A percentile compares a stretch with the other conserved stretches of the same genome.
These are phyloP conservation scores for Paracorniculantispora psalliotae DNA, from an alignment of 2,329 filamentous ascomycete genomes.

Conservation along the genomic window DNA sequence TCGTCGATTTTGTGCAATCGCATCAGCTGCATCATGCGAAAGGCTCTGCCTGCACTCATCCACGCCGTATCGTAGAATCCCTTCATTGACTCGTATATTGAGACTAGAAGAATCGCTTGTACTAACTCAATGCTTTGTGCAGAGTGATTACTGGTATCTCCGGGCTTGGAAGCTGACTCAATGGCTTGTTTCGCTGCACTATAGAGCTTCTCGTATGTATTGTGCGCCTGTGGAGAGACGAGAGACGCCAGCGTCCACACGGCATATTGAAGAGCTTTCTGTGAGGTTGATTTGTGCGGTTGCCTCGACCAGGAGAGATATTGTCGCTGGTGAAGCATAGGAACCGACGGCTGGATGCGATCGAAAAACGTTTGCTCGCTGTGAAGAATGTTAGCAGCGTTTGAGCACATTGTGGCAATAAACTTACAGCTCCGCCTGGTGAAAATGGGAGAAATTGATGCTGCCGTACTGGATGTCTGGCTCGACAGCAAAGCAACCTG, in stretches of 20 bases:
- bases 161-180: constrained; percentile 8
- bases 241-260: constrained; percentile 33
- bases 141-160: background rate
- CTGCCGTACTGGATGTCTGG: background rate
- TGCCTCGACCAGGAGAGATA: constrained; percentile 16
- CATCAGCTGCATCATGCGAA: constrained; percentile 32
- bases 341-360: constrained; percentile 17
- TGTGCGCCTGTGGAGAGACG: constrained; percentile 26
- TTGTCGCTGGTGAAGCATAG: constrained; percentile 17
- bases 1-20: constrained; percentile 31
- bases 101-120: constrained; percentile 33
- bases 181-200: constrained; percentile 12
- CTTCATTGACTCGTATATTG: constrained; percentile 32
- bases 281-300: background rate
- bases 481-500: background rate
- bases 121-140: constrained; percentile 24
- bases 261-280: constrained; percentile 27
- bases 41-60: constrained; percentile 32
- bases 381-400: background rate
- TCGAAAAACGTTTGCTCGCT: constrained; percentile 21
- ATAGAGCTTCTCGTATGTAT: constrained; percentile 14
- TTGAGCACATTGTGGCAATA: background rate
- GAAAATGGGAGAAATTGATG: background rate
- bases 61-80: constrained; percentile 28
- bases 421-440: constrained; percentile 16